Evolutionary conservation across 2,329 filamentous ascomycete genomes (phyloP).

Genomic region (Ilyonectria robusta): DNA sequence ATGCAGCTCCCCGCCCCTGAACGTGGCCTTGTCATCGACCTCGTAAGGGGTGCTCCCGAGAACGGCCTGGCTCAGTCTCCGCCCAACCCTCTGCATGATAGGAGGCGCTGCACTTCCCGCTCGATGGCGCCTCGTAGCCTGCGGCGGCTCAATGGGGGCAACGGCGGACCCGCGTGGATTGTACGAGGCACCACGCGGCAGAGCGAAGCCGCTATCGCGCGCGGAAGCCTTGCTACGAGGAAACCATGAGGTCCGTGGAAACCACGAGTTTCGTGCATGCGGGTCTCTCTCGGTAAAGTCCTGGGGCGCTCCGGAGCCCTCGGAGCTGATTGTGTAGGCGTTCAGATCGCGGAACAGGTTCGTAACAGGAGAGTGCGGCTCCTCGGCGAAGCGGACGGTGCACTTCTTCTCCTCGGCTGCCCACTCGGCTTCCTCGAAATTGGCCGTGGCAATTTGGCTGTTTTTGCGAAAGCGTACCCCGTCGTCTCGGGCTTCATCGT

Average conservation of each 20-base stretch:
- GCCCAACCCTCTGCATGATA: not conserved
- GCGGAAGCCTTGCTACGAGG: too few relatives aligned
- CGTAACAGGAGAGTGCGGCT: not conserved
- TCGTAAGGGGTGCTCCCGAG: conserved; percentile 21
- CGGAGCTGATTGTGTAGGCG: not conserved
- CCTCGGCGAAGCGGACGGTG: not conserved
- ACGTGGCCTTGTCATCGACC: conserved; percentile 26
- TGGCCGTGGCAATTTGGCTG: too few relatives aligned
- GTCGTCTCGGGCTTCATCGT: not conserved
- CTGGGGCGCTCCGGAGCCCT: not conserved
- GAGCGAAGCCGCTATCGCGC: too few relatives aligned
- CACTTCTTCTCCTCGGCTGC: too few relatives aligned
- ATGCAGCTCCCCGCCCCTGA: conserved; percentile 14
- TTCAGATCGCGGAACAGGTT: not conserved
- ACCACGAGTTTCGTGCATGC: not conserved
- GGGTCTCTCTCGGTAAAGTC: not conserved
- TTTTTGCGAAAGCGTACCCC: not conserved
- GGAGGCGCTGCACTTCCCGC: not conserved
- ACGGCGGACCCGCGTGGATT: not conserved
- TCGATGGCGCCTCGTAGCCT: not conserved
- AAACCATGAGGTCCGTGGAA: not conserved
- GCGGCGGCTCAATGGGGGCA: not conserved
- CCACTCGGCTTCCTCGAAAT: too few relatives aligned
- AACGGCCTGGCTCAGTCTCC: not conserved
- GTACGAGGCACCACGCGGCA: not conserved